Base-by-base conservation (phyloP, 768 basidiomycete species). In the Daedaleopsis nitida region DNA sequence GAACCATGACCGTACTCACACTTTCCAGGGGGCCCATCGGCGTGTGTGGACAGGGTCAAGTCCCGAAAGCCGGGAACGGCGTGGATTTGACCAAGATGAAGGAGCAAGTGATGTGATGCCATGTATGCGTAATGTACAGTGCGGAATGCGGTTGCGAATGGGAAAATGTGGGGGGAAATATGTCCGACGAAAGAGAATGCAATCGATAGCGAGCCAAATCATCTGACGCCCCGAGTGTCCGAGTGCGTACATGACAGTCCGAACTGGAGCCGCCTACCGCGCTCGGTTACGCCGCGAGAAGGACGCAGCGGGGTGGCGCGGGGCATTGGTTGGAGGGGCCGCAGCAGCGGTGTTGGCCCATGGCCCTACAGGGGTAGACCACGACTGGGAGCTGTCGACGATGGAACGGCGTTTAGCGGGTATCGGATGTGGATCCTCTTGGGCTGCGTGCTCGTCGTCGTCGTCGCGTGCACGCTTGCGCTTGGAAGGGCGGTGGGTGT, bases 401-500 rank as follows among this genome's bases (percentile, higher is more conserved):
- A 52, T 49, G 44, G 45, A 50, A 45, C 68, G 65, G 48, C 68
- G 68, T 58, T 69, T 69, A 34, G 59, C 63, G 57, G 62, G 58
- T 12, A 42, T 23, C 19, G 60, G 59, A 32, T 51, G 54, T 19
- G 37, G 21, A 19, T 39, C 58, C 42, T 23, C 23, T 16, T 32
- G 24, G 27, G 54, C 53, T 16, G 34, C 45, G 24, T 50, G 48
- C 34, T 48, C 64, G 27, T 65, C 65, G 9, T 63, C 62, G 2
- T 62, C 63, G n/a, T 66, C 66, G 17, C 43, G 38, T 8, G 58
- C 42, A 53, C 83, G 83, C 66, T 85, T 86, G 51, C 86, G 83
- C 66, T 87, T 87, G 4, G 75, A 57, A n/a, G 77, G 74, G 69
- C 80, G 73, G 65, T 73, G 74, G n/a, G 76, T 86, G 76, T 88